Evolutionary conservation across 1,139 yeast species (phyloP), one percentile per base, ranked within the genome.

Genomic region (Candida sojae): DNA sequence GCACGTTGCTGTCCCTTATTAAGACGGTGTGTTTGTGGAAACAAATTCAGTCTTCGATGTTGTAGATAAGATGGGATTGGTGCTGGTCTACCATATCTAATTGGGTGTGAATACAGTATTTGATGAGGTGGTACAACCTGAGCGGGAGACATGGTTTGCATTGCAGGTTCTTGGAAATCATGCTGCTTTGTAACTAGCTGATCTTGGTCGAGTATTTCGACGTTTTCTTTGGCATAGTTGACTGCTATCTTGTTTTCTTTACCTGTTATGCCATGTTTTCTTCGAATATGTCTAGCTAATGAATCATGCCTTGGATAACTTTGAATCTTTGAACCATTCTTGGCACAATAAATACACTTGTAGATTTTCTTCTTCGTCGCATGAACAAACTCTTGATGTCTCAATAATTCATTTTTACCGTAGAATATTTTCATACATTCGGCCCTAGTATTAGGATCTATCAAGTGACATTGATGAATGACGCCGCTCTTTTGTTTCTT

Each of bases 371-470:
- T 75, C 45, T 70, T 67, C 21, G 79, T 72, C 12, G 79, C 80
- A 60, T 75, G 80, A 23, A 74, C 79, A 61, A 73, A 74, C 51
- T 75, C 79, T 55, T 75, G 79, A 57, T 75, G 80, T 48, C 79
- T 62, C 39, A 71, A 60, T 34, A 75, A 63, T 53, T 75, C 80
- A 53, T 73, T 75, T 50, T 71, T 74, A 9, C 80, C 80, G 51
- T 75, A 73, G 49, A 75, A 75, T 2, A 73, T 69, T 56, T 75
- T 75, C 36, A 67, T 57, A 51, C 80, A 75, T 39, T 70, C 67
- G 21, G 57, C 52, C 31, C 59, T 50, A 3, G 71, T 60, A 4
- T 48, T 50, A 3, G 79, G 77, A 53, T 74, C 79, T 3, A 60
- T 55, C 39, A 71, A 61, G 52, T 72, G 79, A 52, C 80, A 75